A percentile compares a stretch with the other conserved stretches of the same genome.
phyloP scores from a whole-genome alignment of 2,329 filamentous ascomycete species.

The Diaporthe citri region DNA sequence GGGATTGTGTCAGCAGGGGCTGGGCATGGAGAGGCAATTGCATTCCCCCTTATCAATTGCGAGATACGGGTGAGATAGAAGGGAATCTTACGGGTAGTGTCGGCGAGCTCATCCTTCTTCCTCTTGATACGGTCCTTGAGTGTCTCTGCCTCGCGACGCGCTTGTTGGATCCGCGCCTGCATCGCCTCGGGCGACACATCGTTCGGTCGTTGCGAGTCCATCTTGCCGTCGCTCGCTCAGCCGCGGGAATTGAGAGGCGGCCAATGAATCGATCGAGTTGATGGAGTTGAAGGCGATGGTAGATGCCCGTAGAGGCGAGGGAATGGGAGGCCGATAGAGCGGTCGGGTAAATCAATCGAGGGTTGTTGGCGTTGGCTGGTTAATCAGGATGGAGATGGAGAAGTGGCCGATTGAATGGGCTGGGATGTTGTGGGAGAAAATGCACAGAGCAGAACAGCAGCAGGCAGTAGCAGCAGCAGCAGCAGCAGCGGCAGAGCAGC shows the following conservation, averaged over 20 bases:
- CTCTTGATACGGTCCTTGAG: constrained; percentile 99
- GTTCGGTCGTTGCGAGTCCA: constrained; percentile 70
- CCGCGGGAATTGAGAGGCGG: constrained; percentile 38
- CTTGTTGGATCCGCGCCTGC: constrained; percentile 92
- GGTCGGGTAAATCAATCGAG: constrained; percentile 36
- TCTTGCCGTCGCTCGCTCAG: constrained; percentile 46
- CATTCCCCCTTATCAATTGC: constrained; percentile 28
- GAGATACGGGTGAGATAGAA: constrained; percentile 15
- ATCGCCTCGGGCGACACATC: constrained; percentile 82
- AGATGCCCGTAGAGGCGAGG: constrained; percentile 29
- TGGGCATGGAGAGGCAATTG: constrained; percentile 14
- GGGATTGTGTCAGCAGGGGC: constrained; percentile 43
- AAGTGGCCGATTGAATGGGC: constrained; percentile 38
- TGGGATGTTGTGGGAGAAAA: constrained; percentile 40
- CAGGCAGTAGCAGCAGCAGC: constrained; percentile 25
- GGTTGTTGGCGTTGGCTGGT: constrained; percentile 33
- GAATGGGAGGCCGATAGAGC: constrained; percentile 33
- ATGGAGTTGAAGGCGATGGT: constrained; percentile 12
- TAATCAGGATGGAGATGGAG: constrained; percentile 36
- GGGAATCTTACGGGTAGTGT: constrained; percentile 89
- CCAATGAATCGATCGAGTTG: constrained; percentile 38
- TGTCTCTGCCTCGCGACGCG: constrained; percentile 96
- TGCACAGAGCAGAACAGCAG: constrained; percentile 38
- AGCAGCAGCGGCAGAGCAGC: constrained; percentile 27
- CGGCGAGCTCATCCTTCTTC: constrained; percentile 99